phyloP scores from a whole-genome alignment of 768 basidiomycete genomes.

The Coprinellus aureogranulatus region DNA sequence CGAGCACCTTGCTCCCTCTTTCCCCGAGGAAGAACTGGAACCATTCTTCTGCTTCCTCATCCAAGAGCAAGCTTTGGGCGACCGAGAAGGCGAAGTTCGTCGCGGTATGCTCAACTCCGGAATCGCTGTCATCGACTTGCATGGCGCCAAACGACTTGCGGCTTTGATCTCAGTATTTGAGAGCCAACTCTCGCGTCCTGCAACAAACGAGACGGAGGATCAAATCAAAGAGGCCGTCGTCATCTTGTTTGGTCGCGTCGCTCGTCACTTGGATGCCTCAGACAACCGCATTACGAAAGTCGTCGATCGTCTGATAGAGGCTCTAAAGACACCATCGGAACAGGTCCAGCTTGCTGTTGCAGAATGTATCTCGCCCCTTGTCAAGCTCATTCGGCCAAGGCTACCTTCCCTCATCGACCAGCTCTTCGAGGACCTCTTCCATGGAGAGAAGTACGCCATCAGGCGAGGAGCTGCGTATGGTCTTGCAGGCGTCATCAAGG shows the following conservation, averaged over 20 bases:
- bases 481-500: conserved; percentile 87
- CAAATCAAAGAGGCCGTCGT: conserved; percentile 93
- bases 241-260: conserved; percentile 90
- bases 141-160: conserved; percentile 70
- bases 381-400: conserved; percentile 62
- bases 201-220: conserved; percentile 72
- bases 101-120: conserved; percentile 87
- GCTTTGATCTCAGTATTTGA: conserved; percentile 83
- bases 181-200: conserved; percentile 56
- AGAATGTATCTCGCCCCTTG: conserved; percentile 89
- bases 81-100: conserved; percentile 77
- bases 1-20: conserved; percentile 61
- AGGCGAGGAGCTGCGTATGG: conserved; percentile 99
- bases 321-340: conserved; percentile 91
- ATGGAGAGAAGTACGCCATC: conserved; percentile 81
- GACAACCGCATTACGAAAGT: conserved; percentile 79
- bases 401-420: conserved; percentile 67
- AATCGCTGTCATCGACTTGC: conserved; percentile 74
- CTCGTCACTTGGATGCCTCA: conserved; percentile 75
- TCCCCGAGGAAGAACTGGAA: conserved; percentile 59
- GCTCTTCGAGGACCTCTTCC: conserved; percentile 74
- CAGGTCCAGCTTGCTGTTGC: conserved; percentile 96
- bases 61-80: conserved; percentile 82
- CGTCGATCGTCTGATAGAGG: conserved; percentile 81
- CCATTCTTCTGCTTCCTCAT: conserved; percentile 86